Base-by-base conservation (phyloP, 495 filamentous ascomycete genomes). In the Podospora didyma region DNA sequence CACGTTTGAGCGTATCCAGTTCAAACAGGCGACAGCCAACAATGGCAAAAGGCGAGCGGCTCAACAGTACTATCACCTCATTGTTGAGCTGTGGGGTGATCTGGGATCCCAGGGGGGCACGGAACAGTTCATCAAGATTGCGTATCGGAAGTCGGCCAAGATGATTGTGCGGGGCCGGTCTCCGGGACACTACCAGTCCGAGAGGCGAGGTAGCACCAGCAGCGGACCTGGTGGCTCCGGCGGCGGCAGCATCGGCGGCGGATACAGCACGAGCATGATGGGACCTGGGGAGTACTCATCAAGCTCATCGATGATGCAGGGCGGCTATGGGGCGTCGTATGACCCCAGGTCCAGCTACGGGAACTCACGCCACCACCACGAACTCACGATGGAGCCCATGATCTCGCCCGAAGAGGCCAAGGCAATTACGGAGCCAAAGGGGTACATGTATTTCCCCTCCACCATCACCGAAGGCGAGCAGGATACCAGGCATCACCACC, bases 141-240 rank as follows among this genome's bases (percentile, higher is more conserved):
- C 92, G 5, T 80, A 83, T 39, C 81, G 83, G 28, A 85, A 90
- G 56, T 96, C 90, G 0, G 85, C 86, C 35, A 87, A 85, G 62
- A 91, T 97, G 82, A 95, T 97, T 41, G 93, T 97, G 2, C 90
- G 93, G 28, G 93, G 93, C 31, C 85, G 93, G 28, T 94, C 89
- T 4, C 93, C 93, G 3, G 92, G 92, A 4, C 93, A 97, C 69
- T 97, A 97, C 74, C 89, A 92, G 66, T 86, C 88, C 39, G 89
- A 91, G 53, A 80, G 90, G 51, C 79, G 89, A 17, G 82, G 86
- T 31, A 90, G 86, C 64, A 80, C 86, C 0, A 89, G 85, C 66
- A 88, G 86, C 70, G 86, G 85, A n/a, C 85, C 86, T 2, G 86
- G 86, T 6, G 83, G 86, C 20, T 77, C 75, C 12, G 77, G 78